Base-by-base conservation (phyloP, 768 basidiomycete genomes). In the Mycena vulgaris region DNA sequence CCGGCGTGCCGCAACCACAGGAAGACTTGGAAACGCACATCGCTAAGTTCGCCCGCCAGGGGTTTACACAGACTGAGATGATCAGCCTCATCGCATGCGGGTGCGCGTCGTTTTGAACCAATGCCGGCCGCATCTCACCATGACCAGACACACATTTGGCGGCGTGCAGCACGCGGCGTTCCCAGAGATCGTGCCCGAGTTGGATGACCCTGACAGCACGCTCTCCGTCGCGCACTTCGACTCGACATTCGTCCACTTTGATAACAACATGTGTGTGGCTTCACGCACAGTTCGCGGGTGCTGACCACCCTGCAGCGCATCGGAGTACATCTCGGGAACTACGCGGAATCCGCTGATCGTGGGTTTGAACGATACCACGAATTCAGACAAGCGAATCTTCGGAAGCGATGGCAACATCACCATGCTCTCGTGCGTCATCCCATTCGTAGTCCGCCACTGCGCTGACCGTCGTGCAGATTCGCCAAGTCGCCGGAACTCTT, bases 21-120 rank as follows among this genome's bases (percentile, higher is more conserved):
- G 10, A 60, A 21, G 49, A 67, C 25, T 35, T 67, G 25, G 13
- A 33, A 5, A 17, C 66, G 9, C 68, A 69, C 48, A 69, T 63
- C 42, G 68, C n/a, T 2, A n/a, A 42, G 5, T 69, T 69, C 30
- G 42, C 28, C 14, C 39, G 51, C 10, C 60, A 55, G 30, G 68
- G 68, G 11, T 69, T 69, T 30, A 63, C 48, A 9, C 58, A 28
- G 17, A 55, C 68, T 2, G 68, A 40, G 39, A 40, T 68, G 67
- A 62, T 68, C 11, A 23, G 57, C 14, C 60, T 68, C 27, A 48
- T 68, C 21, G 68, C 68, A 23, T 69, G 68, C 42, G 68, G 68
- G 37, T 60, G 52, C 0, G 59, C 42, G 31, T 23, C 16, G 2
- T 19, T 39, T n/a, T 4, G 9, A 11, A 21, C 21, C 17, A 25